These are phyloP conservation scores for Hericium alpestre DNA, from an alignment of 768 basidiomycete genomes.

Conservation along the genomic window DNA sequence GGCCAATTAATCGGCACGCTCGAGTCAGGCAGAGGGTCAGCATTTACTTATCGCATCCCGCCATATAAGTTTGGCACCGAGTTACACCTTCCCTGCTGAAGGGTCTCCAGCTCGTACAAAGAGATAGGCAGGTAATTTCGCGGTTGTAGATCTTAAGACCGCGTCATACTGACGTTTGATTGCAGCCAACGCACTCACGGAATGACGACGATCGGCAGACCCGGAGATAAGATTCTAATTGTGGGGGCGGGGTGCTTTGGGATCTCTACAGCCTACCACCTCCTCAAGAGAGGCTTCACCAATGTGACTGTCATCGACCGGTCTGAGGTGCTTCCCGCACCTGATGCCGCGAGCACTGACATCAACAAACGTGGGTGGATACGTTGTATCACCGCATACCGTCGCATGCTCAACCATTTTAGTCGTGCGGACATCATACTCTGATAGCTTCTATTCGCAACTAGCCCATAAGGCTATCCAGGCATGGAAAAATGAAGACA, in stretches of 20 bases:
- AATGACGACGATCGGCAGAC: neutral
- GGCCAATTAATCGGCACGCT: too few relatives aligned
- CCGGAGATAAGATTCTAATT: slow-evolving; percentile 40
- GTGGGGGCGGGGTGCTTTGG: slow-evolving; percentile 83
- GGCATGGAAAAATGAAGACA: slow-evolving; percentile 55
- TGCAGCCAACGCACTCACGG: neutral
- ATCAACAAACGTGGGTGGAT: slow-evolving; percentile 29
- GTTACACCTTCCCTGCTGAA: too few relatives aligned
- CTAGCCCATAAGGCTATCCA: slow-evolving; percentile 70
- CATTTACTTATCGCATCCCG: too few relatives aligned
- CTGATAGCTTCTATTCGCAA: slow-evolving; percentile 54
- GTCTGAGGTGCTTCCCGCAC: slow-evolving; percentile 58
- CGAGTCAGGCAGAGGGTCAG: too few relatives aligned
- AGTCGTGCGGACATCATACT: slow-evolving; percentile 72
- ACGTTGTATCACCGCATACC: neutral
- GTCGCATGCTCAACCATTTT: neutral
- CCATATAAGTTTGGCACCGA: too few relatives aligned
- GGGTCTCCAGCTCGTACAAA: too few relatives aligned
- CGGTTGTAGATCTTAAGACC: too few relatives aligned
- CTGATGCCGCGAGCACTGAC: slow-evolving; percentile 66
- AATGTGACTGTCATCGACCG: slow-evolving; percentile 71
- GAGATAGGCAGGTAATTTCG: too few relatives aligned
- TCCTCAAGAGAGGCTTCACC: slow-evolving; percentile 58
- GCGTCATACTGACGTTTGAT: neutral
- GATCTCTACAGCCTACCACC: slow-evolving; percentile 73